Evolutionary conservation across 2,329 filamentous ascomycete genomes (phyloP), one percentile per base, ranked within the genome.

Genomic region (Septoria petroselini): DNA sequence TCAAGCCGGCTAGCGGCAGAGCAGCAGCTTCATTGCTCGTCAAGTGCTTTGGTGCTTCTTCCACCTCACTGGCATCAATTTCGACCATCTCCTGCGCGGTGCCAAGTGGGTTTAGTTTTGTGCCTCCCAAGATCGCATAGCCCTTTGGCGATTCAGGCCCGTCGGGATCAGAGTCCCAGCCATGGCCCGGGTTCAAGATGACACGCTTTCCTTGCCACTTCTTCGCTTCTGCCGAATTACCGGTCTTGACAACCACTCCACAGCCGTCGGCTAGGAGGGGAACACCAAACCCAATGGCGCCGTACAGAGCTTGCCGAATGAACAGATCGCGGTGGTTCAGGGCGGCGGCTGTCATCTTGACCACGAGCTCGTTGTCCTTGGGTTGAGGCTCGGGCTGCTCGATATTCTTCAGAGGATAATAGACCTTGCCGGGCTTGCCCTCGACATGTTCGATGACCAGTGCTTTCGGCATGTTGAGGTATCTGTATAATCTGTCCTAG

Each of bases 261-360:
- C 80, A 84, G 57, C 88, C 91, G 67, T 97, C 91, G 53, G 90
- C 83, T 19, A 95, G 79, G 34, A 97, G 73, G 1, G 91, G 88
- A 4, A 83, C 76, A 52, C 80, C 78, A 69, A 95, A 95, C 9
- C 86, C 85, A 45, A 89, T 85, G 60, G 81, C 85, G 0, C 91
- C 91, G 74, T 97, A 97, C 33, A 95, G 82, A 65, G 91, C 85
- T 69, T 93, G 90, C 47, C 91, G 87, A 70, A 95, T 86, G 74
- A 96, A 97, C 60, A 95, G 82, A 70, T 97, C 93, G 62, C 91
- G 86, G 74, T 97, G 93, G 75, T 97, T 97, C 42, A 97, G 82
- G 11, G 91, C 86, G 1, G 85, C 87, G 43, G 90, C 87, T 29
- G 80, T 79, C 64, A 97, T 75, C 63, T 81, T 82, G 55, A 97